Evolutionary conservation across 345 rosid species (phyloP), one percentile per base, ranked within the genome.

Genomic region (Raphanus sativus): DNA sequence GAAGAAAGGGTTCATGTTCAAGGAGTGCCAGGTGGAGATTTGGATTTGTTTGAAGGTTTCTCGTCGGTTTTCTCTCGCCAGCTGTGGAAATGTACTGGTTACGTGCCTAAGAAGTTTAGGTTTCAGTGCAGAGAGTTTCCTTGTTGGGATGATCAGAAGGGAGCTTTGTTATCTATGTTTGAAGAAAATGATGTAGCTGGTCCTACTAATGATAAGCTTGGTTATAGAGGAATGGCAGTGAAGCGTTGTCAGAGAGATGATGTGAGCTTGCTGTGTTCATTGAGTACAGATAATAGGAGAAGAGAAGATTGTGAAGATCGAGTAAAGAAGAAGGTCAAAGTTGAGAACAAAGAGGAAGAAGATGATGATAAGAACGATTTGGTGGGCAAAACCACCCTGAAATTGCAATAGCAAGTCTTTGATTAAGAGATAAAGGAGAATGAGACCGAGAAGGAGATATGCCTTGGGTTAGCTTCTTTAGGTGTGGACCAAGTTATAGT

Each of bases 1-100:
- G 97, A 95, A 84, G 88, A 88, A 73, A 87, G 89, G 79, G 97
- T 91, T 12, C 99, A 95, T 56, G 91, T 90, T 70, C 97, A 95
- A 75, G 99, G 97, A 13, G 71, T 89, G 73, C 96, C 98, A 0
- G 98, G 98, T 62, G 98, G 98, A 63, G 96, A 92, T 79, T 89
- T 91, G 58, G 82, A 74, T 30, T 75, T 92, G 72, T 89, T 90
- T 70, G 77, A 80, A 21, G 88, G 91, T 34, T 73, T 90, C 79
- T 84, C 93, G 0, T 82, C 92, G 0, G 87, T 92, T 78, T 92
- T 89, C 68, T 81, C 88, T 0, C 94, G 88, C 1, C 85, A 89
- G 83, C 62, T 95, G 60, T 95, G 99, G 99, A 92, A 88, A 55
- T 92, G 94, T 68, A 67, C 83, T 0, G 98, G 99, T 7, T 88